A percentile compares a stretch with the other conserved stretches of the same genome.
Conservation (phyloP, 192 early-diverging fungal genomes). For the Rhizophagus clarus region DNA sequence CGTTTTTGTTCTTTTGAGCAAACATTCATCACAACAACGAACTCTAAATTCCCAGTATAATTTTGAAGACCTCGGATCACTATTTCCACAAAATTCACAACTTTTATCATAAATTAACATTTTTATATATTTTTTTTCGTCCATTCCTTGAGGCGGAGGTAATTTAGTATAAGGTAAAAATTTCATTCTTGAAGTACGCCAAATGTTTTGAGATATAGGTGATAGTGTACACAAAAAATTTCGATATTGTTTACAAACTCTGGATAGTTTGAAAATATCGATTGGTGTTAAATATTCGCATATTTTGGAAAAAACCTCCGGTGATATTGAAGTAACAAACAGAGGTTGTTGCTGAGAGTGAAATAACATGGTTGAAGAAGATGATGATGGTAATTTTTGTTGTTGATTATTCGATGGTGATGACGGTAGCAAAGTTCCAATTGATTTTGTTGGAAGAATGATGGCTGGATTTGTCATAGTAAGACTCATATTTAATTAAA, state of each 20-base stretch:
- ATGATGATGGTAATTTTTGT: background rate
- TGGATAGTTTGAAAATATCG: background rate
- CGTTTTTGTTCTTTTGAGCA: background rate
- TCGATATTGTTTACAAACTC: background rate
- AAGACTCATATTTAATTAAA: background rate
- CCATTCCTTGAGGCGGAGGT: slow-evolving; percentile 18
- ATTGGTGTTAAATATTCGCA: background rate
- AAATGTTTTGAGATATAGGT: background rate
- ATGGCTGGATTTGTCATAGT: background rate
- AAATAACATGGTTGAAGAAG: background rate
- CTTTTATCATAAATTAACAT: background rate
- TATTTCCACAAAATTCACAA: slow-evolving; percentile 1
- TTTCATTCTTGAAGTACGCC: background rate
- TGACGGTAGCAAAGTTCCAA: background rate
- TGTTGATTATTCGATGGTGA: background rate
- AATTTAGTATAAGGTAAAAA: background rate
- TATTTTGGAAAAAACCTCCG: background rate
- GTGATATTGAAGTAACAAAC: background rate
- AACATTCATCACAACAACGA: slow-evolving; percentile 14
- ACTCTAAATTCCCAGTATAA: slow-evolving; percentile 12
- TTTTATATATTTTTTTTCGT: background rate
- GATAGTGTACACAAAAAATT: background rate
- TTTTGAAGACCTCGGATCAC: background rate
- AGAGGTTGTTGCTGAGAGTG: background rate
- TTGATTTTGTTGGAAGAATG: background rate